phyloP scores from a whole-genome alignment of 23 red algal species.

The Gracilaria caudata region DNA sequence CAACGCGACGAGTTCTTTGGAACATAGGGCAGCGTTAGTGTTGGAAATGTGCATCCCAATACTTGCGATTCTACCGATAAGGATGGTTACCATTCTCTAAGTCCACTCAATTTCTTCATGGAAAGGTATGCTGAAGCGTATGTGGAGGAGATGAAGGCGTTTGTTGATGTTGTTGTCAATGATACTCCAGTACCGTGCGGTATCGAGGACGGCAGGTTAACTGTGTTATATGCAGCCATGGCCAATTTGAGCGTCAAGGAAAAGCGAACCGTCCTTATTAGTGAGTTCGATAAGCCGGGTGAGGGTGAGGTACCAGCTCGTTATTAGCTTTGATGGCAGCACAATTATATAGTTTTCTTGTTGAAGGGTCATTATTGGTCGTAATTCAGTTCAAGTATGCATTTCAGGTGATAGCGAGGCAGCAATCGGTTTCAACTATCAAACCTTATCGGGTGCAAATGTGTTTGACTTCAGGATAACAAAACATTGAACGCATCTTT shows the following conservation, averaged over 20 bases:
- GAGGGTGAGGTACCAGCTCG: constrained; percentile 1
- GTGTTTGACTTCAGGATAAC: neutral
- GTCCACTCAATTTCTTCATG: constrained; percentile 99
- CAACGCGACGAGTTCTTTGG: constrained; percentile 92
- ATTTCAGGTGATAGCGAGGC: neutral
- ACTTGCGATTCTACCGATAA: constrained; percentile 65
- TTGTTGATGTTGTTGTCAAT: constrained; percentile 79
- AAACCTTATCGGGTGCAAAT: neutral
- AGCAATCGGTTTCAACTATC: neutral
- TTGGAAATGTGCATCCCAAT: constrained; percentile 87
- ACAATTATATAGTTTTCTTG: neutral
- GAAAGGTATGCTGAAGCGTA: constrained; percentile 94
- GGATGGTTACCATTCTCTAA: constrained; percentile 42
- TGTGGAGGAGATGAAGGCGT: constrained; percentile 85
- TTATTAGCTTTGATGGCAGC: neutral
- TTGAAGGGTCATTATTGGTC: neutral
- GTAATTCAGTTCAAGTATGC: neutral
- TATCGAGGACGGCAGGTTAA: constrained; percentile 85
- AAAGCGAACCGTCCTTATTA: constrained; percentile 74
- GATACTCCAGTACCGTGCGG: constrained; percentile 65
- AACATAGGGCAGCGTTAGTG: constrained; percentile 67
- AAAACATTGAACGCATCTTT: neutral
- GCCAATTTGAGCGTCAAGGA: constrained; percentile 94
- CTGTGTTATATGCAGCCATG: constrained; percentile 80
- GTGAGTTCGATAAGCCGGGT: constrained; percentile 60